These are phyloP conservation scores for Stephanodiscus minutulus DNA, from an alignment of 108 stramenopile species.

Conservation along the genomic window DNA sequence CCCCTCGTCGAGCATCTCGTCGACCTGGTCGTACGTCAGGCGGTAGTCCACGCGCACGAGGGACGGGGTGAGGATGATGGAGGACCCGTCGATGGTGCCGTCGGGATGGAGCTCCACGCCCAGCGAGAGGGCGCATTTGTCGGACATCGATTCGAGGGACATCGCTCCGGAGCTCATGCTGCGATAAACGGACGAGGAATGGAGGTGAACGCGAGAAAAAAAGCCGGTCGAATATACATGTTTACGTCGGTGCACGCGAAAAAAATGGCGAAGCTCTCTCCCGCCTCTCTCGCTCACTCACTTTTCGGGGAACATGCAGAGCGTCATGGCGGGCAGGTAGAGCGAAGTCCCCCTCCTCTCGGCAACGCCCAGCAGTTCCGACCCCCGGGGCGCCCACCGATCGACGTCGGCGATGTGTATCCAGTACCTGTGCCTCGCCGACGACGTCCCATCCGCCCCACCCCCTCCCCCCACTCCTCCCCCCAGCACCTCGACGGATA, in stretches of 20 bases:
- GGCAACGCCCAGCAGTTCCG: slow-evolving; percentile 56
- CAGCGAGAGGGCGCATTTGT: slow-evolving; percentile 63
- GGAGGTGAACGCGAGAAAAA: too few species aligned
- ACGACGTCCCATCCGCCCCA: too few species aligned
- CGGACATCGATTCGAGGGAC: slow-evolving; percentile 59
- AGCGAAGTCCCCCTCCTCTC: slow-evolving; percentile 62
- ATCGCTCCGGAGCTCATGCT: slow-evolving; percentile 56
- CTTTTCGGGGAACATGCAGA: slow-evolving; percentile 73
- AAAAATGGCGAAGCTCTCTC: not conserved
- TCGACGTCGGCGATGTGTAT: slow-evolving; percentile 89
- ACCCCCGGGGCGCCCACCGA: slow-evolving; percentile 66
- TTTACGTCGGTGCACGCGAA: not conserved
- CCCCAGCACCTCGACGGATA: slow-evolving; percentile 58
- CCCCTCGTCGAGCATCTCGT: slow-evolving; percentile 83
- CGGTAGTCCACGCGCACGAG: slow-evolving; percentile 67
- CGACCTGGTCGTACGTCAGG: slow-evolving; percentile 81
- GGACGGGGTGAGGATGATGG: slow-evolving; percentile 64
- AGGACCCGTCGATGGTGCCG: slow-evolving; percentile 64
- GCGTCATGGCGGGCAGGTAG: slow-evolving; percentile 65
- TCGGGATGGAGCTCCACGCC: slow-evolving; percentile 70
- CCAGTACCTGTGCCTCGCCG: slow-evolving; percentile 56
- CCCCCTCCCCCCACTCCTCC: slow-evolving; percentile 14
- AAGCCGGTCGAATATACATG: not conserved
- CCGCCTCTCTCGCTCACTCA: slow-evolving; percentile 27
- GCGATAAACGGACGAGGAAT: too few species aligned